Base-by-base conservation (phyloP, 129 eudicot genomes). In the Pittosporum tobira region DNA sequence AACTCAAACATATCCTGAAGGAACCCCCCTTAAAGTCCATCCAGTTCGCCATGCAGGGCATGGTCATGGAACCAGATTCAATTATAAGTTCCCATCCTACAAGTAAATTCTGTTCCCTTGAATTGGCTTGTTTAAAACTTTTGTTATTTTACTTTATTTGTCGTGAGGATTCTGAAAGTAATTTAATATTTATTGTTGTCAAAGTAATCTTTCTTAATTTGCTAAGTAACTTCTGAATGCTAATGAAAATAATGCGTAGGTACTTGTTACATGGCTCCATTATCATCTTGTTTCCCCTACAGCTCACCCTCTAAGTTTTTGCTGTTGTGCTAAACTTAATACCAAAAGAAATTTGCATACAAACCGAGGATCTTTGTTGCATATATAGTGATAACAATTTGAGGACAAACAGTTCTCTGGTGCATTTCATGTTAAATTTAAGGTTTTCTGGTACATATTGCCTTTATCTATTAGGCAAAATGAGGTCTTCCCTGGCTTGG, bases 101-200 rank as follows among this genome's bases (percentile, higher is more conserved):
- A 61, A 9, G 66, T 61, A 61, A 61, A 61, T 37, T 51, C 57
- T 26, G 14, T 3, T 51, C 24, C 24, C 15, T 51, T 19, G 1
- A 19, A 44, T 44, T 25, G 18, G 7, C 25, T 45, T 27, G 6
- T 46, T n/a, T 15, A 34, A 44, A 14, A 0, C 11, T n/a, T 59
- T 23, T 18, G 8, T 43, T 15, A 44, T 60, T 51, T 47, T 6
- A 51, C 4, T 7, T 11, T n/a, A n/a, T n/a, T 51, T 8, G 6
- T 40, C 46, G 12, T 49, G 55, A 2, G 9, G 3, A 6, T 57
- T 30, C 23, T 19, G 6, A 12, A n/a, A 23, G 30, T 50, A 49
- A 20, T 16, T 8, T 44, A 3, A 44, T n/a, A n/a, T n/a, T n/a
- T 9, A 7, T n/a, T 48, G 4, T 18, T 48, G 20, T 12, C 1